These are phyloP conservation scores for Isoetes engelmannii DNA, from an alignment of 83 land plant species.

Conservation along the genomic window DNA sequence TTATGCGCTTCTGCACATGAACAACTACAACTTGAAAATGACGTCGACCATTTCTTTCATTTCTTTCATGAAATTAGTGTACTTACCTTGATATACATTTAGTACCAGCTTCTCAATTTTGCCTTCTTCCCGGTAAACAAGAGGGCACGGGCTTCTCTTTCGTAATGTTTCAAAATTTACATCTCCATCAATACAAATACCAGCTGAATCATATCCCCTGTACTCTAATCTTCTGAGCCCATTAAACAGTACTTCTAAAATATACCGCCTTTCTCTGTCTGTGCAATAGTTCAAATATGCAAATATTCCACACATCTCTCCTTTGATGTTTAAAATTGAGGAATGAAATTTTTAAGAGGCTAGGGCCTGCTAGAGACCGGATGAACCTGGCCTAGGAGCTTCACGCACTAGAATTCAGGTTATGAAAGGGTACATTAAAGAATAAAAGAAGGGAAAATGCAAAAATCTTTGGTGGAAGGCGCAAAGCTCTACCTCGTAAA, in stretches of 20 bases:
- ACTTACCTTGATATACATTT: conserved; percentile 61
- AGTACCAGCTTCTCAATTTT: conserved; percentile 93
- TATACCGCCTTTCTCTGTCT: conserved; percentile 62
- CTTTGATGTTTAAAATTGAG: no score
- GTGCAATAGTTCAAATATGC: conserved; percentile 80
- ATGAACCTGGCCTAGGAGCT: no score
- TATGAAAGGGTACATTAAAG: no score
- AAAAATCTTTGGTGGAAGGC: no score
- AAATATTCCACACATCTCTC: conserved; percentile 83
- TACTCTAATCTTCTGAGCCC: conserved; percentile 88
- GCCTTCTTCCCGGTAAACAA: conserved; percentile 89
- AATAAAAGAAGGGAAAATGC: no score
- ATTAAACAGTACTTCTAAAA: conserved; percentile 79
- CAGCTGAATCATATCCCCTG: conserved; percentile 92
- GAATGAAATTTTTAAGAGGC: no score
- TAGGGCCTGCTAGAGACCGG: no score
- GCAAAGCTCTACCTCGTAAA: no score
- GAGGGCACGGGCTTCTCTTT: conserved; percentile 36
- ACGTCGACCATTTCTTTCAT: neutral
- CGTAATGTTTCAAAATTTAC: neutral
- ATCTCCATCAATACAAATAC: conserved; percentile 73
- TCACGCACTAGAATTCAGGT: no score
- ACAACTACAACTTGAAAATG: neutral
- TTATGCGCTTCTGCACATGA: conserved; percentile 53
- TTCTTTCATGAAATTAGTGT: neutral